Base-by-base conservation (phyloP, 768 basidiomycete species). In the Plicaturopsis crispa region DNA sequence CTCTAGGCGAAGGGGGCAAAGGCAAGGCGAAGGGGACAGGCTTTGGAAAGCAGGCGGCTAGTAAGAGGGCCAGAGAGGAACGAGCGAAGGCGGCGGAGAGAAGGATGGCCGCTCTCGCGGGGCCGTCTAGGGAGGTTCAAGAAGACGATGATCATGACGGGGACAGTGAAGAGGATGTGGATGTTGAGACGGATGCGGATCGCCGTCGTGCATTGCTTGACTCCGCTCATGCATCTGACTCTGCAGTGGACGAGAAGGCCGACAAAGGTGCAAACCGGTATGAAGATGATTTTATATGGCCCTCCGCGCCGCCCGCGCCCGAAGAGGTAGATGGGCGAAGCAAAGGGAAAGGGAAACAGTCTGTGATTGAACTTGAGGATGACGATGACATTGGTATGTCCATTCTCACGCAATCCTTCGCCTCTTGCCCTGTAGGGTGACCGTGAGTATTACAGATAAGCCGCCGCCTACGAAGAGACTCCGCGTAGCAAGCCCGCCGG, bases 51-150 rank as follows among this genome's bases (percentile, higher is more conserved):
- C 69, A 74, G 46, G 84, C 84, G 11, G 60, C 54, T 50, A 91
- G 87, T 54, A 86, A 86, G 54, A 70, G 81, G 22, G 87, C 85
- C 11, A 63, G 86, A 42, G 85, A 86, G 47, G 84, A 86, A 52
- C 70, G 86, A 40, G 86, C 84, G 2, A 46, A 77, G 24, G 87
- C 86, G n/a, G 75, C 73, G 5, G 84, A 90, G 57, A 66, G 62
- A 16, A 70, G 88, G 23, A 36, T 84, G 10, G 58, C 57, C 35
- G 64, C 67, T 6, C 49, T 78, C 33, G 67, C 71, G 54, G 54
- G 52, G 26, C 36, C 53, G 33, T 31, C 42, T 21, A 51, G 51
- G 48, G 47, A 31, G 41, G 52, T 36, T 22, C 31, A 42, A 24
- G 45, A 43, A 6, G 50, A 53, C 10, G 52, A 50, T 13, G 48